Conservation (phyloP, 1,284 basidiomycete genomes). For the Boletus semigastroideus region DNA sequence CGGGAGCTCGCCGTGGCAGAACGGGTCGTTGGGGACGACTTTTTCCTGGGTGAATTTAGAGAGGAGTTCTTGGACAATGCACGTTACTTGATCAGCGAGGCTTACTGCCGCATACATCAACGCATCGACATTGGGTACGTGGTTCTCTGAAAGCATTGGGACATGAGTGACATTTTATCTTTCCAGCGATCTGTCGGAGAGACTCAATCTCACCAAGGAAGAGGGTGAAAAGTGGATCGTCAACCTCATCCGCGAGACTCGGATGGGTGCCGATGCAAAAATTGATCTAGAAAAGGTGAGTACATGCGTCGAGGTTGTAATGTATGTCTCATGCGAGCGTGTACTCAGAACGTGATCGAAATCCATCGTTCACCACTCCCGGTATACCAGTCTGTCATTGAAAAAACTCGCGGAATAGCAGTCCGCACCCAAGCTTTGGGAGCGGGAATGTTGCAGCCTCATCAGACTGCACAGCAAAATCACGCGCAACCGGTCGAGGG, state of each 20-base stretch:
- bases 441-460: conserved; percentile 72
- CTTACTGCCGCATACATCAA: conserved; percentile 97
- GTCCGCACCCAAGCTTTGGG: conserved; percentile 90
- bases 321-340: conserved; percentile 10
- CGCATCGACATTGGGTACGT: conserved; percentile 91
- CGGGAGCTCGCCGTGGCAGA: conserved; percentile 79
- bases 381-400: conserved; percentile 93
- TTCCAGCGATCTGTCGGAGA: conserved; percentile 83
- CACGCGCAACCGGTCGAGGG: conserved; percentile 34
- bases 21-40: conserved; percentile 86
- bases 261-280: conserved; percentile 94
- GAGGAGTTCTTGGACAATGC: conserved; percentile 97
- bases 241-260: conserved; percentile 95
- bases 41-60: conserved; percentile 89
- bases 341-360: conserved; percentile 85
- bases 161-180: neutral
- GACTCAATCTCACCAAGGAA: conserved; percentile 87
- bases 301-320: neutral
- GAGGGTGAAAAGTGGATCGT: conserved; percentile 99
- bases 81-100: conserved; percentile 92
- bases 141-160: neutral
- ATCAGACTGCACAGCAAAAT: conserved; percentile 36
- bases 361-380: conserved; percentile 90
- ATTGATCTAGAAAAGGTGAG: conserved; percentile 91
- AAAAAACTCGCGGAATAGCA: conserved; percentile 91